Percentiles rank a stretch among this genome's conserved stretches.
Conservation (phyloP, 75 land plant species). For the Azolla pinnata region DNA sequence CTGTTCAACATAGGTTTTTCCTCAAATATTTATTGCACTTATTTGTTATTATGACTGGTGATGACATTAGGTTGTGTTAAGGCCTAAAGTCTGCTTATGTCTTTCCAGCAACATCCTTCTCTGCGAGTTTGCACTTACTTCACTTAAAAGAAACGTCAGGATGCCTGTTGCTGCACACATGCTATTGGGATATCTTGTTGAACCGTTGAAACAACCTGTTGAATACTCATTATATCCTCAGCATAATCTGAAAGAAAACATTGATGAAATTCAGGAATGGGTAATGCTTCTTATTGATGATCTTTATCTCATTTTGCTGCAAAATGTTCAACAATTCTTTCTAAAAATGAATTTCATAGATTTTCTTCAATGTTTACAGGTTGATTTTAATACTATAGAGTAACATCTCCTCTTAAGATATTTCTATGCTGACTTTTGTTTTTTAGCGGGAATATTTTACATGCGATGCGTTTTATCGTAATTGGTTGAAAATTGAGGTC, state of each 20-base stretch:
- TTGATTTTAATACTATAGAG: neutral
- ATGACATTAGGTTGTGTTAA: neutral
- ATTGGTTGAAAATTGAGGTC: slow-evolving; percentile 74
- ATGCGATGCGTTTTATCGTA: slow-evolving; percentile 87
- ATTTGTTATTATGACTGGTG: neutral
- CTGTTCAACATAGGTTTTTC: slow-evolving; percentile 64
- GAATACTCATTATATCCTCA: slow-evolving; percentile 45
- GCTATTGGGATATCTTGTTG: slow-evolving; percentile 73
- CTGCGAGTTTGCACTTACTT: slow-evolving; percentile 83
- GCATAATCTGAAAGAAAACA: slow-evolving; percentile 47
- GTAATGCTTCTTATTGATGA: too few relatives aligned
- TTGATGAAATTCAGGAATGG: slow-evolving; percentile 88
- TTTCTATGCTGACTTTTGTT: neutral
- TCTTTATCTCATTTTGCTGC: too few relatives aligned
- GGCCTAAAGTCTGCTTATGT: neutral
- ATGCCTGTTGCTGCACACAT: slow-evolving; percentile 83
- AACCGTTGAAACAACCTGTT: slow-evolving; percentile 63
- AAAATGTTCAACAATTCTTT: too few relatives aligned
- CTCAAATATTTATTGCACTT: neutral
- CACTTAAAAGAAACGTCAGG: slow-evolving; percentile 72
- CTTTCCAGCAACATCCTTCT: slow-evolving; percentile 64
- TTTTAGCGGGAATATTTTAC: slow-evolving; percentile 70
- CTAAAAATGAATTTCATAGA: too few relatives aligned
- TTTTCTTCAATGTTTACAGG: neutral
- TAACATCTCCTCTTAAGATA: neutral